These are phyloP conservation scores for Haplosporangium sp. DNA, from an alignment of 371 early-diverging fungal genomes.

Conservation along the genomic window DNA sequence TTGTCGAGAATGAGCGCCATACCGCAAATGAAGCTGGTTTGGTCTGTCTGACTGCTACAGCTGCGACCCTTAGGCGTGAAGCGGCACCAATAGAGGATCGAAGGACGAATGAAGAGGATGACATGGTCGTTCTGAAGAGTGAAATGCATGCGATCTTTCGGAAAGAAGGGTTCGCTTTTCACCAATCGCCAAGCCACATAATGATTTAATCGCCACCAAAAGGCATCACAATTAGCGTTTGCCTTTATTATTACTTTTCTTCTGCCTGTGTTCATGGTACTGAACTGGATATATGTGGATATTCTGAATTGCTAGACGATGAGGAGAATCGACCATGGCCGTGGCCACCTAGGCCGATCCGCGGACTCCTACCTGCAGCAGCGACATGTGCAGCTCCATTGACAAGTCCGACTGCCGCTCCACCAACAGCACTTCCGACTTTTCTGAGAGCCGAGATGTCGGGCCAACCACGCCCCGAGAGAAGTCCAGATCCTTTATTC, in stretches of 20 bases:
- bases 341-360: constrained; percentile 1
- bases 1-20: constrained; percentile 32
- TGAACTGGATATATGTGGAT: constrained; percentile 31
- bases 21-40: neutral
- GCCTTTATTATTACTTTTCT: neutral
- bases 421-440: constrained; percentile 47
- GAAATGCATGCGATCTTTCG: too few relatives aligned
- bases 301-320: constrained; percentile 3
- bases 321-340: constrained; percentile 5
- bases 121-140: too few relatives aligned
- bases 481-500: constrained; percentile 23
- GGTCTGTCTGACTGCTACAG: too few relatives aligned
- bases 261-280: constrained; percentile 12
- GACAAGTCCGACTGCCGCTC: constrained; percentile 39
- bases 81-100: too few relatives aligned
- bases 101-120: too few relatives aligned
- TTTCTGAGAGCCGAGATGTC: constrained; percentile 33
- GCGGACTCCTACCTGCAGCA: constrained; percentile 9
- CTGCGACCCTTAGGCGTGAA: too few relatives aligned
- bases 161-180: too few relatives aligned
- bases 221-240: neutral
- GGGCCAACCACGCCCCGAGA: constrained; percentile 46
- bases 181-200: too few relatives aligned
- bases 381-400: constrained; percentile 28
- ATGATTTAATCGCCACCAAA: too few relatives aligned